A percentile compares a stretch with the other conserved stretches of the same genome.
Conservation (phyloP, 2,329 filamentous ascomycete species). For the Geoglossum cookeanum region DNA sequence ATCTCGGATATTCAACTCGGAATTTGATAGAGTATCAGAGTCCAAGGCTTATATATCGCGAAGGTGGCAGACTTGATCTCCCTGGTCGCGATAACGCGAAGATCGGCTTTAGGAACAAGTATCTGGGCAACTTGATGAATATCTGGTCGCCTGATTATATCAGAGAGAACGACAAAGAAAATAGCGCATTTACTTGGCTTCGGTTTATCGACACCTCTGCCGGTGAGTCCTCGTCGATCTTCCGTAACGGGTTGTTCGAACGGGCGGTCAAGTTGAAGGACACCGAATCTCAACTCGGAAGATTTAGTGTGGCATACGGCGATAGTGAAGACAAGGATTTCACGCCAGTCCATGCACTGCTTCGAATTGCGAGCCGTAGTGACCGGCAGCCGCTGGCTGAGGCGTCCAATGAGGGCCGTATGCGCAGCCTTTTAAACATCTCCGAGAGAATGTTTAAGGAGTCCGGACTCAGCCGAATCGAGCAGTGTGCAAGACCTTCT, state of each 20-base stretch:
- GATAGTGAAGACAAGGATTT: conserved; percentile 40
- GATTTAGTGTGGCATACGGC: conserved; percentile 49
- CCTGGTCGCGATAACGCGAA: conserved; percentile 51
- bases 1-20: conserved; percentile 72
- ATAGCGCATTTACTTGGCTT: conserved; percentile 70
- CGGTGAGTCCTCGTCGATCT: conserved; percentile 49
- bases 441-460: conserved; percentile 44
- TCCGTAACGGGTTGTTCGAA: conserved; percentile 51
- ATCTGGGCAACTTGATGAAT: conserved; percentile 67
- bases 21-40: conserved; percentile 71
- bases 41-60: conserved; percentile 65
- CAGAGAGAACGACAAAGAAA: conserved; percentile 37
- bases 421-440: conserved; percentile 64
- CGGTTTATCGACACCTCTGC: conserved; percentile 66
- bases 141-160: conserved; percentile 75
- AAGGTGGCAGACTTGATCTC: conserved; percentile 56
- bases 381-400: conserved; percentile 48
- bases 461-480: conserved; percentile 57
- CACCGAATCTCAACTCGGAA: conserved; percentile 37
- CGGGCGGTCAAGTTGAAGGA: conserved; percentile 44
- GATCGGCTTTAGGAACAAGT: conserved; percentile 65
- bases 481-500: conserved; percentile 60
- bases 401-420: conserved; percentile 49
- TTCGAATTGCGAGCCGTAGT: conserved; percentile 58
- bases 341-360: conserved; percentile 55